Evolutionary conservation across 805 yeast genomes (phyloP).

Genomic region (Aciculoconidium aculeatum): DNA sequence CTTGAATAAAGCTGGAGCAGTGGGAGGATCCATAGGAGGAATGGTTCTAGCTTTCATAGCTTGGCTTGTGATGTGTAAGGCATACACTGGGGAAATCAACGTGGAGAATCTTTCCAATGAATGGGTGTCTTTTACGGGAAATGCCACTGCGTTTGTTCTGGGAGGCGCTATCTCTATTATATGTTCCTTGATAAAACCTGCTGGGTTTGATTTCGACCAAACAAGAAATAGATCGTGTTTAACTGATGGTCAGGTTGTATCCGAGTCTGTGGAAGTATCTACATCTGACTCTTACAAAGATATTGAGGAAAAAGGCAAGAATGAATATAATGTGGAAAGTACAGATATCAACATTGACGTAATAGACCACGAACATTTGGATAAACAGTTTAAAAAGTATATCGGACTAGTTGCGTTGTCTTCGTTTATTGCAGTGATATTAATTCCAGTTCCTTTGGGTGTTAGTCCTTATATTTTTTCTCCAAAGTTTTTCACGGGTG

Average conservation of each 20-base stretch:
- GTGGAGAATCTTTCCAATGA: constrained; percentile 27
- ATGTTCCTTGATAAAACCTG: constrained; percentile 30
- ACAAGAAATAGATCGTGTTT: constrained; percentile 31
- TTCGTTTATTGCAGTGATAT: constrained; percentile 17
- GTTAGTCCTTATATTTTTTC: constrained; percentile 29
- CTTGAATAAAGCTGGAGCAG: constrained; percentile 31
- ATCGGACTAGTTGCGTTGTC: constrained; percentile 15
- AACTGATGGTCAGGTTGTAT: no score
- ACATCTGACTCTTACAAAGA: no score
- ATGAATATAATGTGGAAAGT: no score
- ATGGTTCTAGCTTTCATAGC: constrained; percentile 28
- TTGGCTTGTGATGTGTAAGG: constrained; percentile 35
- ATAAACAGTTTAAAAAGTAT: constrained; percentile 25
- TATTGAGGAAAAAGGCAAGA: no score
- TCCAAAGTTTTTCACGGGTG: constrained; percentile 25
- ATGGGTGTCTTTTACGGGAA: constrained; percentile 40
- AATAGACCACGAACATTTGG: constrained; percentile 20
- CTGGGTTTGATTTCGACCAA: constrained; percentile 28
- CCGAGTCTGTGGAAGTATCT: no score
- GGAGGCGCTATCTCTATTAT: constrained; percentile 30
- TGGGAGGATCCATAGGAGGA: constrained; percentile 33
- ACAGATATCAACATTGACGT: no score
- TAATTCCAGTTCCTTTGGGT: constrained; percentile 29
- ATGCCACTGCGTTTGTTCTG: constrained; percentile 28
- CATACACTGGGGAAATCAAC: constrained; percentile 28